phyloP scores from a whole-genome alignment of 805 yeast species.

The Maudiozyma barnettii region DNA sequence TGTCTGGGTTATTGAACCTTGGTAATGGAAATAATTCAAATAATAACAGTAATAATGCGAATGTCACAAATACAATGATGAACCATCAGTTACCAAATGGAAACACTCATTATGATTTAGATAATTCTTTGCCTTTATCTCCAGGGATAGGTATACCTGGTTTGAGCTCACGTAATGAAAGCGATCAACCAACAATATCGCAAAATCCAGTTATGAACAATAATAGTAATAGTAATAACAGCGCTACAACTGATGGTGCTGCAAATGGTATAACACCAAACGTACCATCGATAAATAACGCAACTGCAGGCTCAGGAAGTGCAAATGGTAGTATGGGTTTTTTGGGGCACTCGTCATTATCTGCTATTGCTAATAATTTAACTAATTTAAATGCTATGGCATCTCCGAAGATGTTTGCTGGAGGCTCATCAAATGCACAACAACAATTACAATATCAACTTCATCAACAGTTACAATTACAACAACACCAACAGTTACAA shows the following conservation, averaged over 20 bases:
- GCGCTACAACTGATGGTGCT: neutral
- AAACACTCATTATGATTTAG: neutral
- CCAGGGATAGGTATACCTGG: neutral
- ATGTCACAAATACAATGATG: neutral
- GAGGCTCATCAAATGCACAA: constrained; percentile 7
- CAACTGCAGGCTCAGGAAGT: too few relatives aligned
- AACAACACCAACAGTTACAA: constrained; percentile 13
- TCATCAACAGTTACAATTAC: constrained; percentile 15
- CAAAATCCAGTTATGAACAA: neutral
- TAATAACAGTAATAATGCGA: neutral
- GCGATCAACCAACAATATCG: neutral
- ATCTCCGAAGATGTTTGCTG: neutral
- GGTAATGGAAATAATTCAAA: neutral
- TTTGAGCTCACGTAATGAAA: neutral
- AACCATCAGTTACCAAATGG: neutral
- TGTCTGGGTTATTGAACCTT: neutral
- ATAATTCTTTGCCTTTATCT: neutral
- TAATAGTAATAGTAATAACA: neutral
- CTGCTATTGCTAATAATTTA: neutral
- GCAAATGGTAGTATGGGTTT: neutral
- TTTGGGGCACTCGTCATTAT: neutral
- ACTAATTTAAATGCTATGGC: neutral
- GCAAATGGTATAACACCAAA: neutral
- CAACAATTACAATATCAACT: constrained; percentile 12
- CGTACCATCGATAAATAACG: neutral